Conservation (phyloP, 306 rosid genomes). For the Pyrus communis region DNA sequence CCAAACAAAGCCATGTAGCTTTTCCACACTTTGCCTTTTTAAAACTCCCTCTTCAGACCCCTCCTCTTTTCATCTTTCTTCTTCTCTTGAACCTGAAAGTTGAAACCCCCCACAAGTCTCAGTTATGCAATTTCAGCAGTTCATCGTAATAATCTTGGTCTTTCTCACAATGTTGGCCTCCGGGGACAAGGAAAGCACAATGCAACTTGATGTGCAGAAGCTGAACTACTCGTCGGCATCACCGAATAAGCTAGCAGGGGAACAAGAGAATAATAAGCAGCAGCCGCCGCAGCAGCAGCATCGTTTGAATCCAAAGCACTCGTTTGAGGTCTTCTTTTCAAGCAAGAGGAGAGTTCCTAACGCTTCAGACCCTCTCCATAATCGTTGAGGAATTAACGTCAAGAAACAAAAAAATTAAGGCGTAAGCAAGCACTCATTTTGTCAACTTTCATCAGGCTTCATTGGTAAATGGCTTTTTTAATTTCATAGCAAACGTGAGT, state of each 20-base stretch:
- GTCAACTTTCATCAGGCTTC: neutral
- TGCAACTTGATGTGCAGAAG: neutral
- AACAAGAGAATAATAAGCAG: neutral
- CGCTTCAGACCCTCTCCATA: constrained; percentile 92
- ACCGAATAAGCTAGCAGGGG: neutral
- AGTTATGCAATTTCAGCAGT: constrained; percentile 4
- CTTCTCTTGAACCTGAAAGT: neutral
- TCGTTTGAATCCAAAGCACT: constrained; percentile 2
- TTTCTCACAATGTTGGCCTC: constrained; percentile 30
- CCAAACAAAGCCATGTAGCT: neutral
- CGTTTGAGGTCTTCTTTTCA: constrained; percentile 39
- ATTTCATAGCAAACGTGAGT: neutral
- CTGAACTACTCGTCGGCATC: neutral
- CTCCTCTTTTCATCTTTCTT: neutral
- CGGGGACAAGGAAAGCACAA: constrained; percentile 24
- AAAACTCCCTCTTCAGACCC: neutral
- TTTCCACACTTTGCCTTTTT: neutral
- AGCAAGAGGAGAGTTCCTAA: constrained; percentile 79
- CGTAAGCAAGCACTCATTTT: neutral
- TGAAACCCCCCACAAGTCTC: neutral
- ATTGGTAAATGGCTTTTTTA: neutral
- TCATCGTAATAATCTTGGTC: constrained; percentile 25
- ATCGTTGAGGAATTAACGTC: constrained; percentile 43
- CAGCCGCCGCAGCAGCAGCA: neutral
- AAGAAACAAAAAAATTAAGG: neutral